Conservation (phyloP, 1,139 yeast species). For the Kurtzmaniella quercitrusa region DNA sequence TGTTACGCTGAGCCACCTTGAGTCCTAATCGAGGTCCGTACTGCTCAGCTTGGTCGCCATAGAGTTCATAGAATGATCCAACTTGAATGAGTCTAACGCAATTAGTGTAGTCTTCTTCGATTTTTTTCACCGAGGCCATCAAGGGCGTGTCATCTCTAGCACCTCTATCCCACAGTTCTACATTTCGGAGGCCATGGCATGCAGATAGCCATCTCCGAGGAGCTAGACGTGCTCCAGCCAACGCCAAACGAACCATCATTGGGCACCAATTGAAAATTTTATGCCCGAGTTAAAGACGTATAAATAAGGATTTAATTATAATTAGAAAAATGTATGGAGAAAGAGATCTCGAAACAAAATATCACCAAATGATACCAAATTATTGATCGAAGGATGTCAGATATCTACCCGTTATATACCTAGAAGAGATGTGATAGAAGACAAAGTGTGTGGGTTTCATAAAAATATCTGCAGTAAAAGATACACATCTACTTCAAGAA, state of each 20-base stretch:
- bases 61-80: slow-evolving; percentile 83
- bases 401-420: too few relatives aligned
- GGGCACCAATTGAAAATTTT: too few relatives aligned
- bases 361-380: too few relatives aligned
- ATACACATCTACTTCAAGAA: too few relatives aligned
- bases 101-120: slow-evolving; percentile 44
- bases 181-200: not conserved
- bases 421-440: too few relatives aligned
- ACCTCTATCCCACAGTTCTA: slow-evolving; percentile 38
- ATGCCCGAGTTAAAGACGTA: too few relatives aligned
- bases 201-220: not conserved
- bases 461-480: too few relatives aligned
- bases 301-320: too few relatives aligned
- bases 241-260: not conserved
- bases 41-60: slow-evolving; percentile 79
- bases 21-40: slow-evolving; percentile 72
- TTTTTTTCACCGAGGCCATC: slow-evolving; percentile 28
- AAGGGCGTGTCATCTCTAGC: slow-evolving; percentile 34
- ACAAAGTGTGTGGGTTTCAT: too few relatives aligned
- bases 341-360: too few relatives aligned
- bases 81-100: slow-evolving; percentile 84
- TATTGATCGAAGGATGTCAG: too few relatives aligned
- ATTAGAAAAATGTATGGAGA: too few relatives aligned
- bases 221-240: not conserved
- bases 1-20: slow-evolving; percentile 36